Evolutionary conservation across 768 basidiomycete genomes (phyloP).

Genomic region (Calocybe indica): DNA sequence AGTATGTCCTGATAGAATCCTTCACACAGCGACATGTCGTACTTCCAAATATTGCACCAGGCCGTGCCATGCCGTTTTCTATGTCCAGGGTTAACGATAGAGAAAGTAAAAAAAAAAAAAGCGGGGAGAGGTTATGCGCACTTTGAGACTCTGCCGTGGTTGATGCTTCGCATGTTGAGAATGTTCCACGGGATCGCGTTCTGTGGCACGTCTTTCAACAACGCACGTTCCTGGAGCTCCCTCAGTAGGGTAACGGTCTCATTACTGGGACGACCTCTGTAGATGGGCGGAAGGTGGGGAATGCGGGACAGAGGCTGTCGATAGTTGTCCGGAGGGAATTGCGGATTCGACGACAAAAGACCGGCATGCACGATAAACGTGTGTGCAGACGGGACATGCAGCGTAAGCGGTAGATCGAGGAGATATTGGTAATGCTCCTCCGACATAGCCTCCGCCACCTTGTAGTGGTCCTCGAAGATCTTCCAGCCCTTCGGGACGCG

Average conservation of each 20-base stretch:
- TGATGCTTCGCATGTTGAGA: slow-evolving; percentile 65
- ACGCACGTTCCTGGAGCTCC: slow-evolving; percentile 55
- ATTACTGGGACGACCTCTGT: slow-evolving; percentile 5
- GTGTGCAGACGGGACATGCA: slow-evolving; percentile 74
- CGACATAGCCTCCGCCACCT: slow-evolving; percentile 65
- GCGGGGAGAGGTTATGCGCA: slow-evolving; percentile 12
- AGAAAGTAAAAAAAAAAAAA: background rate
- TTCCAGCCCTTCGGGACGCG: slow-evolving; percentile 65
- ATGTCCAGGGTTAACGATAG: background rate
- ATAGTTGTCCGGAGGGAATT: slow-evolving; percentile 36
- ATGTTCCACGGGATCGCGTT: slow-evolving; percentile 75
- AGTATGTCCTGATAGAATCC: slow-evolving; percentile 33
- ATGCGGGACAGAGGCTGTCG: slow-evolving; percentile 68
- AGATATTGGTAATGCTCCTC: slow-evolving; percentile 65
- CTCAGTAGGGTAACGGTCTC: slow-evolving; percentile 31
- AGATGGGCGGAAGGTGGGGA: slow-evolving; percentile 30
- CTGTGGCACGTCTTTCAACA: slow-evolving; percentile 67
- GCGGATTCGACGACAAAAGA: slow-evolving; percentile 67
- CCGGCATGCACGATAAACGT: slow-evolving; percentile 82
- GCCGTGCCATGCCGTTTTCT: slow-evolving; percentile 48
- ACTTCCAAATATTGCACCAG: slow-evolving; percentile 76
- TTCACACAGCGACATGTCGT: slow-evolving; percentile 50
- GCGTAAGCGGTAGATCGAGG: slow-evolving; percentile 60
- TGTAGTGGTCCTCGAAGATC: slow-evolving; percentile 73
- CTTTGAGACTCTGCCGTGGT: slow-evolving; percentile 39